Base-by-base conservation (phyloP, 2,329 filamentous ascomycete species). In the Colletotrichum shisoi region DNA sequence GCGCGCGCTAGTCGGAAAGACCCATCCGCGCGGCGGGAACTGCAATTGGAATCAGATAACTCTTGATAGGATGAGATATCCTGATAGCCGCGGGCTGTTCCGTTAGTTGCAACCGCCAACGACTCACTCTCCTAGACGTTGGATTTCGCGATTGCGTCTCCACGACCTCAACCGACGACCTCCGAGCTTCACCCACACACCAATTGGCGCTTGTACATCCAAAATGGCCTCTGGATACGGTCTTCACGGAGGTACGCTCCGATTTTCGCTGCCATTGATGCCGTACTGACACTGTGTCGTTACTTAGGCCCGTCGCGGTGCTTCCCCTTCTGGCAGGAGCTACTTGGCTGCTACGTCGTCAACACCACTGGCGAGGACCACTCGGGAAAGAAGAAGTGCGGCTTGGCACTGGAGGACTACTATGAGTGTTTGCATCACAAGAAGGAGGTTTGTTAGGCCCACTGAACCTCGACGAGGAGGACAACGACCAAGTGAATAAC, bases 301-400 rank as follows among this genome's bases (percentile, higher is more conserved):
- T 44, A 54, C 67, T 5, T 73, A 89, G 86, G 86, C 74, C 84
- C 86, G 70, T 83, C 83, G 73, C 92, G 94, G 80, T 99, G 95
- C 89, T 98, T 97, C 84, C 92, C 94, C 77, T 99, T 97, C 88
- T 99, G 95, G 95, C 95, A 99, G 83, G 95, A 99, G 82, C 89
- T 98, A 72, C 91, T 99, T 78, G 93, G 93, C 75, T 99, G 95
- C 88, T 99, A 99, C 80, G 93, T 97, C 69, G 89, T 97, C 77
- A 98, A 98, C 83, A 93, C 93, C 63, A 87, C 85, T 71, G 83
- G 90, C 71, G 91, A 94, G 63, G 91, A 94, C 76, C 84, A 88
- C 72, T 87, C 88, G 17, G 92, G 92, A 73, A 95, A 94, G 83
- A 91, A 89, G 80, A 96, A 96, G 82, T 99, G 96, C 79, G 82